phyloP scores from a whole-genome alignment of 208 protist species.

The Trypanosoma lewisi region DNA sequence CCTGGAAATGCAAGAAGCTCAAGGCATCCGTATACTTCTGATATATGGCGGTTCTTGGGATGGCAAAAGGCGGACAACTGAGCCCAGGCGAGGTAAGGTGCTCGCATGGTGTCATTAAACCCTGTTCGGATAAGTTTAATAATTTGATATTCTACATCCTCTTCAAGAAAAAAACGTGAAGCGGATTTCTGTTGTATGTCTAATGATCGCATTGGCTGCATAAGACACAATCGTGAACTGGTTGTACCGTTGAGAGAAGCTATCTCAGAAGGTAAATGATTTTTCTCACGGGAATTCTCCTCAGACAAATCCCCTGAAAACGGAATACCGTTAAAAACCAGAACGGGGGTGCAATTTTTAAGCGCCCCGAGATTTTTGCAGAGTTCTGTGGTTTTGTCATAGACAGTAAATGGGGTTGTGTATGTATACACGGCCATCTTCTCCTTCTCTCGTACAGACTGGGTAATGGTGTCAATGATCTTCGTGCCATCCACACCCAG shows the following conservation, averaged over 20 bases:
- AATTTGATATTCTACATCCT: conserved; percentile 78
- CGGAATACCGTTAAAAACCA: conserved; percentile 30
- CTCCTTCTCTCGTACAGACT: conserved; percentile 48
- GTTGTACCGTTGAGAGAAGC: conserved; percentile 15
- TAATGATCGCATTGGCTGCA: conserved; percentile 4
- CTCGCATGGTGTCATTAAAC: conserved; percentile 64
- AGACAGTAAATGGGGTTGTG: conserved; percentile 63
- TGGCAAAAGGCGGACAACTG: conserved; percentile 80
- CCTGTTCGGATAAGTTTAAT: conserved; percentile 50
- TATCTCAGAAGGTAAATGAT: conserved; percentile 8
- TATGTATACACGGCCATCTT: conserved; percentile 68
- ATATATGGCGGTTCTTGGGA: conserved; percentile 37
- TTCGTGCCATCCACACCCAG: conserved; percentile 81
- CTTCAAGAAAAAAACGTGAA: conserved; percentile 69
- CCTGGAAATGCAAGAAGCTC: conserved; percentile 87
- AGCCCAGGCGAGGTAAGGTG: conserved; percentile 84
- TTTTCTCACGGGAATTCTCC: conserved; percentile 18
- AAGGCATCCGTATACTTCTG: conserved; percentile 75
- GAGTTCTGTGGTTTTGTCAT: conserved; percentile 47
- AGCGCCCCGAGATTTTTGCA: conserved; percentile 13
- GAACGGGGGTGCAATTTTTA: conserved; percentile 21
- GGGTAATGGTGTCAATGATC: conserved; percentile 71
- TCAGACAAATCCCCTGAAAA: conserved; percentile 22
- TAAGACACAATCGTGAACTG: conserved; percentile 20
- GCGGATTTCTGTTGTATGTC: conserved; percentile 42